Conservation (phyloP, 1,284 basidiomycete genomes). For the Papiliotrema fonsecae region DNA sequence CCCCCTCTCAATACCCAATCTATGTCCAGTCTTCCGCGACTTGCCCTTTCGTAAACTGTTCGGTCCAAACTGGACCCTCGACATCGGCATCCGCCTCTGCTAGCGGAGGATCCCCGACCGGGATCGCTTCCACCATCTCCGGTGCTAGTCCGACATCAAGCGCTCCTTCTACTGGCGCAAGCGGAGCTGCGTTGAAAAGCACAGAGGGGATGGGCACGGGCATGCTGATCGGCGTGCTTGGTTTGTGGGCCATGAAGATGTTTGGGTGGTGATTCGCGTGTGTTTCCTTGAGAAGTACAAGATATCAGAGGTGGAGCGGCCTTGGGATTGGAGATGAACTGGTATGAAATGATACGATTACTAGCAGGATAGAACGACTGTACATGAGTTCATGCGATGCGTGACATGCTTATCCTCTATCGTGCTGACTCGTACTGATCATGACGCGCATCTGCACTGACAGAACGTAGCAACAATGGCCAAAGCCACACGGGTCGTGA, state of each 20-base stretch:
- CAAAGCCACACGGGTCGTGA: too few species aligned
- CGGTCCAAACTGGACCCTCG: neutral
- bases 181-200: neutral
- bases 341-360: too few species aligned
- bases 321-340: too few species aligned
- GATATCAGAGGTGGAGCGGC: too few species aligned
- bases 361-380: too few species aligned
- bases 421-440: too few species aligned
- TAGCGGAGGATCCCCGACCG: neutral
- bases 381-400: too few species aligned
- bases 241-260: neutral
- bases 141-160: neutral
- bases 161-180: neutral
- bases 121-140: too few species aligned
- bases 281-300: too few species aligned
- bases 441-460: too few species aligned
- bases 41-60: constrained; percentile 21
- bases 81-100: neutral
- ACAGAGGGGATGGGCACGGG: neutral
- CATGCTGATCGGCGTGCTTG: neutral
- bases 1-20: constrained; percentile 25
- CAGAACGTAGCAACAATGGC: too few species aligned
- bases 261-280: neutral
- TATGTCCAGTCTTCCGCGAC: constrained; percentile 7
- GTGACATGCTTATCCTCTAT: too few species aligned